phyloP scores from a whole-genome alignment of 306 rosid genomes.

The Trifolium fragiferum region DNA sequence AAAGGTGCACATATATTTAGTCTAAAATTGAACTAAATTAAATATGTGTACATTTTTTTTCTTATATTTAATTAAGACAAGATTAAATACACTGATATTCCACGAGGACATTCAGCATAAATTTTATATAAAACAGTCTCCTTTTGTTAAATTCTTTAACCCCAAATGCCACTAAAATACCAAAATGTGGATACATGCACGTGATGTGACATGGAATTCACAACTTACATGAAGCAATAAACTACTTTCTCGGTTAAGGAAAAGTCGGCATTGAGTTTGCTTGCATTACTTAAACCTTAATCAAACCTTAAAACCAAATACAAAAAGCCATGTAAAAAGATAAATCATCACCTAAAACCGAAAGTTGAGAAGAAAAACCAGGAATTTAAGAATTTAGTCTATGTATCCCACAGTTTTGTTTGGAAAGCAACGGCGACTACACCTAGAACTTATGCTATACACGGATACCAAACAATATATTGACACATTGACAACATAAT shows the following conservation, averaged over 20 bases:
- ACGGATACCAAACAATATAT: too few relatives aligned
- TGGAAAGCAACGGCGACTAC: too few relatives aligned
- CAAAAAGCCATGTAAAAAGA: not conserved
- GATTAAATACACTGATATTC: too few relatives aligned
- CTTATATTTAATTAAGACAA: too few relatives aligned
- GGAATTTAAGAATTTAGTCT: too few relatives aligned
- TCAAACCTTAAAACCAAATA: slow-evolving; percentile 11
- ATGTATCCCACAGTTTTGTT: too few relatives aligned
- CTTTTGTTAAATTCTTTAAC: not conserved
- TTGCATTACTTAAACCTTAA: slow-evolving; percentile 29
- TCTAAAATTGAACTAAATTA: too few relatives aligned
- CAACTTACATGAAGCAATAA: not conserved
- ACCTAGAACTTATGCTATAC: too few relatives aligned
- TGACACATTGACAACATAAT: too few relatives aligned
- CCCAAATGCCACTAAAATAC: not conserved
- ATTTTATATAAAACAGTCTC: not conserved
- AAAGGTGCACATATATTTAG: too few relatives aligned
- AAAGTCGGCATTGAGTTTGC: slow-evolving; percentile 26
- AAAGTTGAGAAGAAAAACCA: slow-evolving; percentile 1
- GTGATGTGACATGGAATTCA: slow-evolving; percentile 3
- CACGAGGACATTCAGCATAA: too few relatives aligned
- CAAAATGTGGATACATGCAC: not conserved
- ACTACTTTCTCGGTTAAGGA: slow-evolving; percentile 31
- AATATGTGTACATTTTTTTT: too few relatives aligned
- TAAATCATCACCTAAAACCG: not conserved